Conservation (phyloP, 2,329 filamentous ascomycete species). For the Sordariomycetes sp. region DNA sequence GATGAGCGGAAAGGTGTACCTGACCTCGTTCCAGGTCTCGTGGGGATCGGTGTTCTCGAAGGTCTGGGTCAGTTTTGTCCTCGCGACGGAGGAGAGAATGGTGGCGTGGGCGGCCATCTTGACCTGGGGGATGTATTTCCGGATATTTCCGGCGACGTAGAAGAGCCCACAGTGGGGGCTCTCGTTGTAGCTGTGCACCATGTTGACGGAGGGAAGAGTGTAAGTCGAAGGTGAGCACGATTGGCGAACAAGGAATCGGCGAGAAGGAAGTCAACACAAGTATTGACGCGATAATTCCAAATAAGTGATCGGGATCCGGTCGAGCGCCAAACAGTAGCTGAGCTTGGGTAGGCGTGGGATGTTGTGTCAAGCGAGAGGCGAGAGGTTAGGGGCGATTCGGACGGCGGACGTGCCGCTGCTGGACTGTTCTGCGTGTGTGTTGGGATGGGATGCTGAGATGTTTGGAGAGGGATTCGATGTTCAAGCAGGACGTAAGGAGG, state of each 20-base stretch:
- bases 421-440: no score
- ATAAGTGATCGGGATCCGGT: no score
- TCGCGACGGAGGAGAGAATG: slow-evolving; percentile 43
- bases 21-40: slow-evolving; percentile 29
- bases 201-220: not conserved
- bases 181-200: not conserved
- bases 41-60: slow-evolving; percentile 45
- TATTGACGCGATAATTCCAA: not conserved
- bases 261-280: not conserved
- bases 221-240: not conserved
- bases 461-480: no score
- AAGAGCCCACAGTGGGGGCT: slow-evolving; percentile 22
- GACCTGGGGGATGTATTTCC: slow-evolving; percentile 46
- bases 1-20: slow-evolving; percentile 62
- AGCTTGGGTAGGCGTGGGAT: no score
- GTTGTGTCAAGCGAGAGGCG: no score
- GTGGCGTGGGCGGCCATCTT: slow-evolving; percentile 46
- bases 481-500: no score
- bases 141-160: slow-evolving; percentile 11
- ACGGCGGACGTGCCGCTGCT: no score
- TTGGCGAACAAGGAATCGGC: not conserved
- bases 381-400: no score
- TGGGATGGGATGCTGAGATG: no score
- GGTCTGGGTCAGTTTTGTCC: slow-evolving; percentile 38
- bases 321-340: no score